Base-by-base conservation (phyloP, 768 basidiomycete genomes). In the Hebeloma cylindrosporum region DNA sequence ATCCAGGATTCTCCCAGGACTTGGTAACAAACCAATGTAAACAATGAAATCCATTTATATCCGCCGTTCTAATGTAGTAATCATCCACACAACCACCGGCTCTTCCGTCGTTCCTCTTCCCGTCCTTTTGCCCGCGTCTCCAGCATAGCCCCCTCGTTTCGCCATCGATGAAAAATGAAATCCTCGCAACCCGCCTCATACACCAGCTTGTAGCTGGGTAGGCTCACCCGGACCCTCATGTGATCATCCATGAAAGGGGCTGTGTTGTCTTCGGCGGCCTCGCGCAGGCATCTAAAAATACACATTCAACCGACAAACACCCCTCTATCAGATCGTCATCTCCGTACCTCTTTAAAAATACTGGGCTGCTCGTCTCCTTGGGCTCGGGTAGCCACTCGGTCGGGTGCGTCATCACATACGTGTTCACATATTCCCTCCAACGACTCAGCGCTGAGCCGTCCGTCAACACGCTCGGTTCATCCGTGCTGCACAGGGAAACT, bases 351-450 rank as follows among this genome's bases (percentile, higher is more conserved):
- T 74, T 74, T 58, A 88, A 64, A 66, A 79, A 85, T 48, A 78
- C 63, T 48, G 63, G 67, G 44, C 57, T 60, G 30, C 39, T 55
- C 32, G 58, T 63, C 57, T 63, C 66, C 65, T 59, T 66, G 43
- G 59, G 57, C 47, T 66, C 68, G 2, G 78, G 77, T 31, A 77
- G 30, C 86, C 87, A 87, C 55, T 89, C 88, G 9, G 85, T 88
- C 5, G 82, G 78, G 49, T 83, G 71, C 30, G 70, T 74, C 70
- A 84, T 74, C 50, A 85, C 81, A 56, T 82, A 92, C 28, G 82
- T 82, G 56, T 82, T 80, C 47, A 85, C 68, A 56, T 92, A 90
- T 59, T 79, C 83, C 37, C 79, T 67, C 88, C 89, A 91, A 40
- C 87, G 80, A 32, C 68, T 71, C 11, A 65, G 46, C 26, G 71